Conservation (phyloP, 805 yeast species). For the Starmerella powellii region DNA sequence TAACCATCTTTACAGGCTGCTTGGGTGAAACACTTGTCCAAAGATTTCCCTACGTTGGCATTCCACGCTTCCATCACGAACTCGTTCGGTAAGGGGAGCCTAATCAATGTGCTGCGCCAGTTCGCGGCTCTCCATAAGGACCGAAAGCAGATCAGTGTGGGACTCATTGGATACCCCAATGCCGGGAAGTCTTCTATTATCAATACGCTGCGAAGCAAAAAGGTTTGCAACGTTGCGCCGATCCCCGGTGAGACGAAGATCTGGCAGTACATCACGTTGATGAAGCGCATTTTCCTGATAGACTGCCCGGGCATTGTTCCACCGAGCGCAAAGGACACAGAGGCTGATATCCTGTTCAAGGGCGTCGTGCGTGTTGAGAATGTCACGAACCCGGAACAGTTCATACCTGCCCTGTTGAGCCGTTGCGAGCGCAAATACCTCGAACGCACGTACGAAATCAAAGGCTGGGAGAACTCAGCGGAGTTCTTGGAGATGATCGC, state of each 20-base stretch:
- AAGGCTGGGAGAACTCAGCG: constrained; percentile 67
- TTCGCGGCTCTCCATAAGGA: constrained; percentile 83
- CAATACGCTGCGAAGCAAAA: constrained; percentile 84
- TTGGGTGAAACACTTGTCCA: constrained; percentile 92
- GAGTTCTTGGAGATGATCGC: constrained; percentile 87
- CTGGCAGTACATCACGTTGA: constrained; percentile 95
- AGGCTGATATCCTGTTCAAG: constrained; percentile 82
- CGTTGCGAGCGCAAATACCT: constrained; percentile 82
- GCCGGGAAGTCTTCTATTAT: constrained; percentile 96
- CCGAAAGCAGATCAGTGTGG: constrained; percentile 91
- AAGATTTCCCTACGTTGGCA: constrained; percentile 86
- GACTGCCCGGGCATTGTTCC: constrained; percentile 99
- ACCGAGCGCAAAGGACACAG: constrained; percentile 78
- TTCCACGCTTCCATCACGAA: constrained; percentile 96
- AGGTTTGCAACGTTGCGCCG: constrained; percentile 95
- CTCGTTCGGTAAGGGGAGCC: constrained; percentile 94
- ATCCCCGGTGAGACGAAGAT: constrained; percentile 98
- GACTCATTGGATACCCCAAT: constrained; percentile 94
- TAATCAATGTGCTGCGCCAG: constrained; percentile 86
- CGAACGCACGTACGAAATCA: constrained; percentile 88
- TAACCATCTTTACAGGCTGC: constrained; percentile 61
- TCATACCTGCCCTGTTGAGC: constrained; percentile 70
- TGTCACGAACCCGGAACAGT: constrained; percentile 89
- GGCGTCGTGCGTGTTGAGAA: constrained; percentile 99
- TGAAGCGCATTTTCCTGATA: constrained; percentile 88